These are phyloP conservation scores for Solioccasus polychromus DNA, from an alignment of 768 basidiomycete species.

Conservation along the genomic window DNA sequence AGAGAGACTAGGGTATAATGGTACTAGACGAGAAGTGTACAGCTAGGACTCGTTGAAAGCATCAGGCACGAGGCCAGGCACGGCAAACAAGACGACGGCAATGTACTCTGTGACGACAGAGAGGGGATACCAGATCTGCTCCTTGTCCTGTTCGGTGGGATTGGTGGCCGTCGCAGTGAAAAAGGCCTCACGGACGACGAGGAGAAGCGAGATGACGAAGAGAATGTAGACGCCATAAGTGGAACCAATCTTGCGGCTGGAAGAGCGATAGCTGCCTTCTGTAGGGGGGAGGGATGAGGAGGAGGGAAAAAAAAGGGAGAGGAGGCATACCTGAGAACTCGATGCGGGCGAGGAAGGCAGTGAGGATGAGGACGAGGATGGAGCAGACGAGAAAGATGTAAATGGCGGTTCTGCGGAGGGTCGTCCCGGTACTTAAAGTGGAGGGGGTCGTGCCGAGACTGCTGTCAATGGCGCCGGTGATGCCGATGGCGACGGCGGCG, in stretches of 20 bases:
- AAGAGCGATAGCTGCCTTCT: slow-evolving; percentile 9
- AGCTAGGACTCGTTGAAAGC: background rate
- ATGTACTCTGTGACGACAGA: slow-evolving; percentile 31
- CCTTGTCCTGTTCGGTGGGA: slow-evolving; percentile 19
- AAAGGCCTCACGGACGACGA: slow-evolving; percentile 31
- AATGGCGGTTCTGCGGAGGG: slow-evolving; percentile 24
- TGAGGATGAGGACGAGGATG: slow-evolving; percentile 19
- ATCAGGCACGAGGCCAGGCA: slow-evolving; percentile 33
- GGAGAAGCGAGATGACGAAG: slow-evolving; percentile 20
- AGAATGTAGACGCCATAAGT: slow-evolving; percentile 23
- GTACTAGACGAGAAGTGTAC: background rate
- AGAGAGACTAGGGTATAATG: background rate
- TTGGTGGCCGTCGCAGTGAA: slow-evolving; percentile 24
- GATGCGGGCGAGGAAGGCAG: slow-evolving; percentile 18
- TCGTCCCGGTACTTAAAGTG: slow-evolving; percentile 17
- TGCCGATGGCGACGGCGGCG: slow-evolving; percentile 28
- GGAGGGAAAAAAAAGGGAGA: background rate
- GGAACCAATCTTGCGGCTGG: slow-evolving; percentile 10
- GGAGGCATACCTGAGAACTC: slow-evolving; percentile 13
- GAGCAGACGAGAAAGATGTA: slow-evolving; percentile 31
- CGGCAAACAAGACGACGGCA: slow-evolving; percentile 26
- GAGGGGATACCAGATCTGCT: slow-evolving; percentile 34
- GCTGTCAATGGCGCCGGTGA: slow-evolving; percentile 24
- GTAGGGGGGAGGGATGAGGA: background rate
- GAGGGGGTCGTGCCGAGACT: background rate